phyloP scores from a whole-genome alignment of 768 basidiomycete species.

The Suillus variegatus region DNA sequence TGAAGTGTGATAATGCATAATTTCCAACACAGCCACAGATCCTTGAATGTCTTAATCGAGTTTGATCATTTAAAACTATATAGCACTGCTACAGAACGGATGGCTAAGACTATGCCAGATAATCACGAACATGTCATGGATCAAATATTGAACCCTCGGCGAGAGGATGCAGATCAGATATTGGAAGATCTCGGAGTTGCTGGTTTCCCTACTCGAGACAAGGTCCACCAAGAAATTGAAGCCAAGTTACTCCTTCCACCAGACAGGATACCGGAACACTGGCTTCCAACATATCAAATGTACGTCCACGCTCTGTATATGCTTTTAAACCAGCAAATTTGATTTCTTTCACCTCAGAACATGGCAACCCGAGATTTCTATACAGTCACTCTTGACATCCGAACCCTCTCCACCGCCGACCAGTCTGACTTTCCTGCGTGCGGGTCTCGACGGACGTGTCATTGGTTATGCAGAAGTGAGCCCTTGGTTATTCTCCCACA shows the following conservation, averaged over 20 bases:
- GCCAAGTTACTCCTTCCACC: slow-evolving; percentile 72
- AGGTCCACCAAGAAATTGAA: slow-evolving; percentile 72
- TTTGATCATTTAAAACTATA: neutral
- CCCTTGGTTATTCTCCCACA: slow-evolving; percentile 12
- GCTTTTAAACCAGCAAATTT: slow-evolving; percentile 14
- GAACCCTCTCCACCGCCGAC: slow-evolving; percentile 78
- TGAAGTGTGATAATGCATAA: no score
- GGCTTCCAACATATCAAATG: slow-evolving; percentile 85
- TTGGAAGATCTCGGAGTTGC: slow-evolving; percentile 61
- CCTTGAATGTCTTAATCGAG: neutral
- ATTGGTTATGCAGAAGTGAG: slow-evolving; percentile 80
- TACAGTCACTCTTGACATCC: slow-evolving; percentile 63
- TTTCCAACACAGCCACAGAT: neutral
- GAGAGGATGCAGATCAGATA: slow-evolving; percentile 41
- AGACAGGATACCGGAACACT: slow-evolving; percentile 63
- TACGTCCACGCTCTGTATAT: slow-evolving; percentile 37
- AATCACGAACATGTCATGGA: slow-evolving; percentile 37
- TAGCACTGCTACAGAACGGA: neutral
- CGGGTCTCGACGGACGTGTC: slow-evolving; percentile 78
- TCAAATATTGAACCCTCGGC: slow-evolving; percentile 47
- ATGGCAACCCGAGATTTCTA: slow-evolving; percentile 64
- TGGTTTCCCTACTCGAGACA: slow-evolving; percentile 54
- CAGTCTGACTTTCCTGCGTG: slow-evolving; percentile 67
- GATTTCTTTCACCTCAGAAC: slow-evolving; percentile 46
- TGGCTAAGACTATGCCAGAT: slow-evolving; percentile 1